These are phyloP conservation scores for Carex scoparia DNA, from an alignment of 176 grass and related monocot species.

Conservation along the genomic window DNA sequence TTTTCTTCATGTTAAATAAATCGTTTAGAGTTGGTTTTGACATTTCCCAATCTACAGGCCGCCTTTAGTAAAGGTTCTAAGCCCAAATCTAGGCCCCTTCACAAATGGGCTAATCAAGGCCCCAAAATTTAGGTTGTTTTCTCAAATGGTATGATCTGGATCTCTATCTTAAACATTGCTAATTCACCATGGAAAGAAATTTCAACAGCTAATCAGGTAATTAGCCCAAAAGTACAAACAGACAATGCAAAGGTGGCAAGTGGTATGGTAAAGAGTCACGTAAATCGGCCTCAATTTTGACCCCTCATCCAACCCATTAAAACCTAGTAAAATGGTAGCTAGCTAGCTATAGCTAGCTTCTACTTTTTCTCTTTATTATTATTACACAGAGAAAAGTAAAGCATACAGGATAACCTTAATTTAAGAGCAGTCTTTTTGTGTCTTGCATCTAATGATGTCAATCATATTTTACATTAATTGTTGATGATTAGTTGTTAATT, in stretches of 20 bases:
- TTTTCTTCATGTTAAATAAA: neutral
- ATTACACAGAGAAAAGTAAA: neutral
- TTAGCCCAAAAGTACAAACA: neutral
- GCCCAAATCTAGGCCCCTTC: neutral
- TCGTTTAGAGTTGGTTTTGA: neutral
- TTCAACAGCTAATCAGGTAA: neutral
- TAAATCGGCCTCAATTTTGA: neutral
- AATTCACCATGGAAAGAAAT: neutral
- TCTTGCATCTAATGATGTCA: neutral
- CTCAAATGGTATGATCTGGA: neutral
- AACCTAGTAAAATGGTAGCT: conserved; percentile 13
- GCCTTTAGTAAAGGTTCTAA: neutral
- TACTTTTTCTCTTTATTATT: neutral
- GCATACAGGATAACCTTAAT: neutral
- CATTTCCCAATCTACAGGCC: neutral
- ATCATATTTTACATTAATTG: neutral
- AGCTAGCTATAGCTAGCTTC: neutral
- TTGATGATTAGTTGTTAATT: neutral
- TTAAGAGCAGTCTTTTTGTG: neutral
- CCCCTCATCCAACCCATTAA: conserved; percentile 24
- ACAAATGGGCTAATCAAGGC: neutral
- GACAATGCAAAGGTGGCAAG: conserved; percentile 7
- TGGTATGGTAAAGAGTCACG: conserved; percentile 1
- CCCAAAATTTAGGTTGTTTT: neutral
- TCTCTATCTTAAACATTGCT: neutral